Base-by-base conservation (phyloP, 2,329 filamentous ascomycete genomes). In the Fusarium redolens region DNA sequence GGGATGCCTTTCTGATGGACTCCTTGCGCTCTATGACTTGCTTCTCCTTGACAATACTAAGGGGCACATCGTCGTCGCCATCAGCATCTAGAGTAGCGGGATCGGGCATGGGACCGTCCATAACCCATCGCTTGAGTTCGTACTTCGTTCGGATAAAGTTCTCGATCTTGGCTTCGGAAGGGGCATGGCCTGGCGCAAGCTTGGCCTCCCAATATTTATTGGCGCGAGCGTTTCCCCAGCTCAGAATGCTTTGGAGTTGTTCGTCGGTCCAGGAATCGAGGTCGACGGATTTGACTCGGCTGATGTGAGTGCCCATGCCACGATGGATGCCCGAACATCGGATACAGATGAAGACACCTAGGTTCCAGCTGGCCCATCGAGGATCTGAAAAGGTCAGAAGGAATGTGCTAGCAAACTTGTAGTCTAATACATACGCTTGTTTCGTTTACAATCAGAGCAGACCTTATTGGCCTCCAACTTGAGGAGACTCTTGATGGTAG, bases 131-230 rank as follows among this genome's bases (percentile, higher is more conserved):
- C 89, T 97, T 98, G 60, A 96, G 93, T 82, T 99, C 96, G 83
- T 99, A 99, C 84, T 99, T 99, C 63, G 97, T 99, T 75, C 96
- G 92, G 78, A 99, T 98, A 80, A 99, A 99, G 86, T 98, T 99
- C 88, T 99, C 96, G 77, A 99, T 98, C 88, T 99, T 99, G 75
- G 93, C 90, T 85, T 99, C 97, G 28, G 96, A 97, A 3, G 96
- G 96, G 51, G 96, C 91, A 83, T 99, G 96, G 67, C 95, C 95
- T 18, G 92, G 85, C 5, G 96, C 95, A 79, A 99, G 85, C 85
- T 98, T 99, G 71, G 93, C 90, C 84, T 99, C 97, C 96, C 96
- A 99, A 82, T 98, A 97, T 87, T 97, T 98, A 86, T 99, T 99
- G 63, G 96, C 96, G 82, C 95, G 92, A 62, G 92, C 90, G 82